Percentiles rank a stretch among this genome's conserved stretches.
Evolutionary conservation across 305 asterid species (phyloP).

Genomic region (Fraxinus sp.): DNA sequence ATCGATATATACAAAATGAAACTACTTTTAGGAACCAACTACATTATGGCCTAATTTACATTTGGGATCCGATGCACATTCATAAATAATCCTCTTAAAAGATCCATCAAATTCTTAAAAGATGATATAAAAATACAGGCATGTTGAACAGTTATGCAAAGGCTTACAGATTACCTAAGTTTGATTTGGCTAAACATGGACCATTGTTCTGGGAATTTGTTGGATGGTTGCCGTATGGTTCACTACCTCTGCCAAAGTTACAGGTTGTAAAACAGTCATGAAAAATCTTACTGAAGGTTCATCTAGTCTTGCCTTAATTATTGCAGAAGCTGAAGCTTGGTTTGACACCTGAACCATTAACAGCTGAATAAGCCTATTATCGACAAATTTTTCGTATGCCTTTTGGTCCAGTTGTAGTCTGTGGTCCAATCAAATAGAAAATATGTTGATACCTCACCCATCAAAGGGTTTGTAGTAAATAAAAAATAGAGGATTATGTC

Average conservation of each 20-base stretch:
- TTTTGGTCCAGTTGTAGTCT: background rate
- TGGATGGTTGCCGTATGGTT: background rate
- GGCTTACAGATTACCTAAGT: background rate
- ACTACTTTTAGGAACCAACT: no score
- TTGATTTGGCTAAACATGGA: background rate
- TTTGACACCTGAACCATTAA: background rate
- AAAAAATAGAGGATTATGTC: slow-evolving; percentile 5
- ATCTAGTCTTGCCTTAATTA: slow-evolving; percentile 4
- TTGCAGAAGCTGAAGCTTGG: slow-evolving; percentile 5
- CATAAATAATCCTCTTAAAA: no score
- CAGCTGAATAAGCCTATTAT: background rate
- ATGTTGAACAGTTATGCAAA: no score
- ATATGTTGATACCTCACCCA: slow-evolving; percentile 21
- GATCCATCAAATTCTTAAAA: no score
- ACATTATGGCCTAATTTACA: no score
- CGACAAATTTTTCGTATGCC: background rate
- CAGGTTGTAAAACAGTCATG: background rate
- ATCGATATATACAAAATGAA: no score
- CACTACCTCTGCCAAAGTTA: background rate
- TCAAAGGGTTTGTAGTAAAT: slow-evolving; percentile 18
- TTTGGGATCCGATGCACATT: no score
- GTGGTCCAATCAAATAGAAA: background rate
- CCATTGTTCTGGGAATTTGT: background rate
- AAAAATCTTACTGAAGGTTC: background rate
- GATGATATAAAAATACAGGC: no score